Evolutionary conservation across 164 flowering plant genomes (phyloP).

Genomic region (Stephania japonica): DNA sequence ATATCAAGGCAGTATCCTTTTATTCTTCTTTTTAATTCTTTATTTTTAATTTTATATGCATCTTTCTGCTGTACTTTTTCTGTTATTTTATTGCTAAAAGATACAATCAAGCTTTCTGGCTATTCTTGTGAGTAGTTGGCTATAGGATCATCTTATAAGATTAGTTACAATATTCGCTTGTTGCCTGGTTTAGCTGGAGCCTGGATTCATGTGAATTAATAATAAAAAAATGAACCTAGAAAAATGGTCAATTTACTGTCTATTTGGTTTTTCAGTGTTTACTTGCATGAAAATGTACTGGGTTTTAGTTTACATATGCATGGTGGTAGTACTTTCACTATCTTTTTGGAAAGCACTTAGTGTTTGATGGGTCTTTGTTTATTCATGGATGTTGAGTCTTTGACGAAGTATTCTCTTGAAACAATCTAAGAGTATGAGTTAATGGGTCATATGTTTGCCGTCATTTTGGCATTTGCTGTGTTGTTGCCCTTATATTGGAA

Average conservation of each 20-base stretch:
- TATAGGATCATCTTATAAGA: too few relatives aligned
- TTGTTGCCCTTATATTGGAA: neutral
- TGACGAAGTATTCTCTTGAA: neutral
- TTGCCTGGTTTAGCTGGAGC: neutral
- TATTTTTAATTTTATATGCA: too few relatives aligned
- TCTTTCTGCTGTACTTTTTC: too few relatives aligned
- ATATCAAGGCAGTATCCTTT: constrained; percentile 84
- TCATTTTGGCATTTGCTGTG: neutral
- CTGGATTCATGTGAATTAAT: neutral
- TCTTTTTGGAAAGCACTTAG: too few relatives aligned
- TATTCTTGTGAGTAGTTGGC: too few relatives aligned
- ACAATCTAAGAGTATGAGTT: neutral
- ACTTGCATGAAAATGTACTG: neutral
- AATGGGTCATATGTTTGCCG: neutral
- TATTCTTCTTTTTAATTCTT: neutral
- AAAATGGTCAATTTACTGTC: neutral
- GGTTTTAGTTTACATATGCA: neutral
- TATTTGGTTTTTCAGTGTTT: neutral
- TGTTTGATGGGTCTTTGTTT: neutral
- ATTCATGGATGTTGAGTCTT: neutral
- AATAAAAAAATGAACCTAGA: neutral
- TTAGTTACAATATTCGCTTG: neutral
- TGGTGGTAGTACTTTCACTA: neutral
- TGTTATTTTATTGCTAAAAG: too few relatives aligned
- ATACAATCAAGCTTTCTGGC: too few relatives aligned